Evolutionary conservation across 768 basidiomycete genomes (phyloP), one percentile per base, ranked within the genome.

Genomic region (Erythrobasidium yunnanense): DNA sequence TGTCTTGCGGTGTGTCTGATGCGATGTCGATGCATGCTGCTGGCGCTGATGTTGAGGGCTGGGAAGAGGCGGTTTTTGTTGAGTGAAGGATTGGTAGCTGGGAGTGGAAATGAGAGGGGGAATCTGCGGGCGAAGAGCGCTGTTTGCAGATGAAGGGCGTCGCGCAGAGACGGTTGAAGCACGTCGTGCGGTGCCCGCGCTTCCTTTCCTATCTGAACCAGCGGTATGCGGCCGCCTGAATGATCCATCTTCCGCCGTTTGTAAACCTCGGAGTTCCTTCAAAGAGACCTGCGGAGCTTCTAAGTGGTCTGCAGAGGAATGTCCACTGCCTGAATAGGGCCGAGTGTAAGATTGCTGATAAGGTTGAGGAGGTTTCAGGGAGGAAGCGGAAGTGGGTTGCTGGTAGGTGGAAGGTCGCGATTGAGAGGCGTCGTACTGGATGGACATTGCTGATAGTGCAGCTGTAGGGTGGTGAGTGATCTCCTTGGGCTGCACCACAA

Each of bases 381-480:
- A 58, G 5, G 56, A 46, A 25, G 60, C 13, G 17, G 60, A 46
- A 22, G 18, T 22, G 25, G 56, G 25, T 6, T 58, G 38, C 60
- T 63, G 47, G 60, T 45, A 50, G 60, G 45, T 55, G 8, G 49
- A 32, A 30, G 6, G 47, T 49, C 7, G 60, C 5, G 8, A 23
- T 25, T 49, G 45, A 6, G 32, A 30, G 23, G 22, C 20, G 30
- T 63, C 60, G 49, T 63, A 63, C 47, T 63, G 60, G 18, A 63
- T 63, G 47, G 45, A 49, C 60, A 63, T 63, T n/a, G 60, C 60
- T 30, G 60, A 63, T 5, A 63, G 60, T 2, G 60, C 60, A 18
- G 46, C 47, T 25, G 29, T 29, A 4, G 47, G 29, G 47, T 51
- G 47, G 4, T n/a, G 4, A 22, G 46, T 22, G 25, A 45, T 4